Evolutionary conservation across 1,139 yeast species (phyloP), one percentile per base, ranked within the genome.

Genomic region (Pichia sp.): DNA sequence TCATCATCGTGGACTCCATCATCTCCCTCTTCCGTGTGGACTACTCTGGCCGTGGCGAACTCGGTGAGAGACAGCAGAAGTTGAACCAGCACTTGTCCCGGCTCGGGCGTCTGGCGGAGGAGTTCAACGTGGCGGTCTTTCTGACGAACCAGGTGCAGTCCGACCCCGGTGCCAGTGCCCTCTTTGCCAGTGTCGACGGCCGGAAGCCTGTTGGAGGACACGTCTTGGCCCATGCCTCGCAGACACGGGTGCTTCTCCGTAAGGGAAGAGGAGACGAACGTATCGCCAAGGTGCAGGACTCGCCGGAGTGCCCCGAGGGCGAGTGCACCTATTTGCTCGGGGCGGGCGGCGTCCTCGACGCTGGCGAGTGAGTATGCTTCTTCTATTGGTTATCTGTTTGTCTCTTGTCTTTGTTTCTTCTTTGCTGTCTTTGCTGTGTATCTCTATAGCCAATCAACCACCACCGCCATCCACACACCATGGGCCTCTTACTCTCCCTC

Each of bases 401-500:
- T 7, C 10, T 24, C 27, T 24, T 24, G 7, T 24, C 10, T 10
- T 24, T 24, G 7, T 24, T 24, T 24, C 27, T 24, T 24, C 27
- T 24, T 24, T 24, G n/a, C 27, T 24, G 7, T 24, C 27, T 10
- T 24, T 24, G 10, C 10, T 24, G 7, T 24, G 9, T 8, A 24
- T 24, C 27, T 24, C 10, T 24, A 8, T 8, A 8, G 10, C 7
- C 27, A 24, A 24, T 24, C 27, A 24, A 8, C 7, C 27, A 24
- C 10, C 7, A 24, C 27, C 27, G 10, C 7, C 27, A 8, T 8
- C 7, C 10, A 24, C 7, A 8, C 10, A 24, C 27, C 27, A 91
- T 91, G 98, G 98, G 98, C 38, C 95, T 89, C 6, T 72, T 84
- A 17, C 66, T 91, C 12, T 89, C 97, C 4, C 57, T 90, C 34